Base-by-base conservation (phyloP, 225 moss, liverwort and hornwort genomes). In the Pleurozium schreberi region DNA sequence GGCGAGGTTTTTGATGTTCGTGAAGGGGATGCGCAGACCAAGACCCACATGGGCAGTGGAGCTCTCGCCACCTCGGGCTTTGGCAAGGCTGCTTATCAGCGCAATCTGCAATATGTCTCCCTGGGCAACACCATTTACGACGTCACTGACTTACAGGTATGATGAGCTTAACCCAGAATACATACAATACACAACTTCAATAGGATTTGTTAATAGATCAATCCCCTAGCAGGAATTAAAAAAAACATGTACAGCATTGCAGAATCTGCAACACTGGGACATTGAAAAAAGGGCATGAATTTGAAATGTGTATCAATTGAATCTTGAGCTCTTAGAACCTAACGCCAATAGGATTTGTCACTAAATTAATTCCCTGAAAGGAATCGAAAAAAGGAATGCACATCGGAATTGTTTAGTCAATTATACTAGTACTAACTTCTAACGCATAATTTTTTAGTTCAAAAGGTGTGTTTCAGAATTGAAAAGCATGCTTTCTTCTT, bases 1-100 rank as follows among this genome's bases (percentile, higher is more conserved):
- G 95, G 94, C 25, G 93, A 95, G 90, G 76, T 95, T 18, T 87
- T 94, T 21, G 90, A 86, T 68, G 75, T 82, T 19, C 81, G 62
- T 34, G 90, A 88, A 5, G 90, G 81, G 38, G 58, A 33, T 69
- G n/a, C 38, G 23, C 85, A 92, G 76, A 93, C 94, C 31, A 82
- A 79, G 70, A 92, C 95, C 22, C 11, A 89, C 87, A 95, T 95
- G 95, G 94, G 95, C 27, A 95, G 95, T 67, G 95, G 95, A 42
- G 90, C 88, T 59, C 81, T 84, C 33, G 84, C 95, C 75, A 50
- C 89, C 66, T 87, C 63, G 28, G 95, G 95, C n/a, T 94, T 91
- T 68, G 74, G 88, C 65, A 92, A 88, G 87, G 94, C 95, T 52
- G 95, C 94, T 23, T 95, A 94, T 71, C 94, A 93, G 70, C 85